Conservation (phyloP, 2,329 filamentous ascomycete species). For the Coniochaeta pulveracea region DNA sequence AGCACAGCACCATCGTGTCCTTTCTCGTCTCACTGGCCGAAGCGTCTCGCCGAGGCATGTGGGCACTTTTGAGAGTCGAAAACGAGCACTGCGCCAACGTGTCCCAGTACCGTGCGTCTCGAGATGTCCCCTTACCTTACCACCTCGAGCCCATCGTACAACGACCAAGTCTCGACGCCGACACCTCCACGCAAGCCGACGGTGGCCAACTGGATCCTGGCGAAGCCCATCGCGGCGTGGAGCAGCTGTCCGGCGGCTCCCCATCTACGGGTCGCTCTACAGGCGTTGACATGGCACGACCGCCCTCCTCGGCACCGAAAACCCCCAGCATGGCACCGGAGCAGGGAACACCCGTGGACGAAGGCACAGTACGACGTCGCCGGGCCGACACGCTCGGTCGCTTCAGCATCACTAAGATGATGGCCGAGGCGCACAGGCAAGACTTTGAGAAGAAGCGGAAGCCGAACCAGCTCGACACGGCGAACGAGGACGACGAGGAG, state of each 20-base stretch:
- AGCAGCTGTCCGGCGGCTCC: background rate
- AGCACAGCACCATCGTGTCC: constrained; percentile 73
- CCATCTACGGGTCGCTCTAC: constrained; percentile 9
- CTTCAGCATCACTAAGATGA: constrained; percentile 43
- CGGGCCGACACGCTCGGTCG: constrained; percentile 21
- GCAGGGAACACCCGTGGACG: constrained; percentile 6
- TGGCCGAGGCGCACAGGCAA: constrained; percentile 76
- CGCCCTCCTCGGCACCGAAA: background rate
- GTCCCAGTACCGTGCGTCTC: constrained; percentile 74
- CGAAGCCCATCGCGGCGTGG: constrained; percentile 4
- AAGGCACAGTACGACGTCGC: constrained; percentile 16
- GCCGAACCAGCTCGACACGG: constrained; percentile 11
- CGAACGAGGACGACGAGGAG: constrained; percentile 11
- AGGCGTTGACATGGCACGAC: constrained; percentile 10
- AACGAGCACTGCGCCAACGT: constrained; percentile 97
- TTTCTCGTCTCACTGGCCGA: constrained; percentile 73
- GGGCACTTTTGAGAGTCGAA: constrained; percentile 88
- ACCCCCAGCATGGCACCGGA: constrained; percentile 3
- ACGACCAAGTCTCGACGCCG: constrained; percentile 25
- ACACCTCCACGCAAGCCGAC: constrained; percentile 8
- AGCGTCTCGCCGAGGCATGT: constrained; percentile 74
- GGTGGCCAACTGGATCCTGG: constrained; percentile 5
- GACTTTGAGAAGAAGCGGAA: constrained; percentile 76
- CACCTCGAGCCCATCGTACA: constrained; percentile 39
- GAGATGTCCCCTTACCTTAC: constrained; percentile 82